phyloP scores from a whole-genome alignment of 140 eudicot genomes.

The Oenanthe javanica region DNA sequence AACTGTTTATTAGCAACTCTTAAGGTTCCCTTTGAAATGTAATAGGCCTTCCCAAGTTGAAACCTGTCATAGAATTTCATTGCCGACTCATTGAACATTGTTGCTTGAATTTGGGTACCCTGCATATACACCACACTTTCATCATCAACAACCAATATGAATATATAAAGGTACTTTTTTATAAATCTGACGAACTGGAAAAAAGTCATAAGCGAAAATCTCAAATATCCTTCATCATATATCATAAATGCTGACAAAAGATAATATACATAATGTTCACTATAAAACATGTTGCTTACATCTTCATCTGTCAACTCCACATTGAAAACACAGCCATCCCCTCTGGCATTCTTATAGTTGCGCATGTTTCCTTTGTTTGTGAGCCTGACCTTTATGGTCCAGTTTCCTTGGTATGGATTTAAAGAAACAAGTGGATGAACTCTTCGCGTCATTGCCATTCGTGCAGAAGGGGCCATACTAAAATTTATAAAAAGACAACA shows the following conservation, averaged over 20 bases:
- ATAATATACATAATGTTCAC: neutral
- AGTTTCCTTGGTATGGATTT: conserved; percentile 91
- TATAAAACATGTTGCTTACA: conserved; percentile 28
- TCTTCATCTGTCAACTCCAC: conserved; percentile 95
- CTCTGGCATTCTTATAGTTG: conserved; percentile 58
- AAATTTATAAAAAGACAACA: neutral
- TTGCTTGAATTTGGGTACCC: conserved; percentile 99
- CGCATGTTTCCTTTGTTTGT: conserved; percentile 80
- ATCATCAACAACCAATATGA: neutral
- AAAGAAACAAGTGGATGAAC: conserved; percentile 84
- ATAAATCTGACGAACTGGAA: too few relatives aligned
- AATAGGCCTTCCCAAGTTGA: conserved; percentile 82
- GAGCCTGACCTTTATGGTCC: conserved; percentile 84
- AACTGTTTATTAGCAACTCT: conserved; percentile 90
- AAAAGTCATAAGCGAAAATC: too few relatives aligned
- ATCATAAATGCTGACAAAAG: too few relatives aligned
- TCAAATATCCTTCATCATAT: too few relatives aligned
- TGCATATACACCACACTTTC: conserved; percentile 11
- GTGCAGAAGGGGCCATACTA: conserved; percentile 83
- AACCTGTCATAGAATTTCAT: conserved; percentile 70
- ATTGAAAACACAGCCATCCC: conserved; percentile 93
- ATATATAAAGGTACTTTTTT: too few relatives aligned
- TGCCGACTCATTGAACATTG: conserved; percentile 91
- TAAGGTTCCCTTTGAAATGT: conserved; percentile 75
- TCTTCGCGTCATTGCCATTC: conserved; percentile 79